phyloP scores from a whole-genome alignment of 2,329 filamentous ascomycete genomes.

The Elsinoe batatas region DNA sequence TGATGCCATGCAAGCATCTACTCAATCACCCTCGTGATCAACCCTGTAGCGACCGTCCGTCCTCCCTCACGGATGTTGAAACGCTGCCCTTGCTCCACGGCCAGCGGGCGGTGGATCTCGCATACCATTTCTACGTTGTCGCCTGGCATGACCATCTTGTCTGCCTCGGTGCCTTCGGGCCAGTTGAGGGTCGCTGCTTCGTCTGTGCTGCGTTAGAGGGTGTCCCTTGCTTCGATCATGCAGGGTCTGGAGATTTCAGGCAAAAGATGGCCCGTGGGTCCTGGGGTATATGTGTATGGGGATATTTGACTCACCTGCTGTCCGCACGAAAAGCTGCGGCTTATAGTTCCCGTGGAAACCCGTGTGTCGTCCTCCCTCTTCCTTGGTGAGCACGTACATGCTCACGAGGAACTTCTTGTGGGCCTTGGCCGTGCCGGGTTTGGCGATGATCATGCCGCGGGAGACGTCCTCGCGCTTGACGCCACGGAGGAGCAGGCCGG shows the following conservation, averaged over 20 bases:
- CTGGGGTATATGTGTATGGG: neutral
- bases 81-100: conserved; percentile 82
- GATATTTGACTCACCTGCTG: conserved; percentile 59
- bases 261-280: neutral
- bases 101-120: conserved; percentile 73
- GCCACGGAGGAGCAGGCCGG: conserved; percentile 89
- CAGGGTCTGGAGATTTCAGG: neutral
- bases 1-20: conserved; percentile 14
- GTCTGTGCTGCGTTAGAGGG: conserved; percentile 31
- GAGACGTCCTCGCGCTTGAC: conserved; percentile 88
- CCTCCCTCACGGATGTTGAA: conserved; percentile 99
- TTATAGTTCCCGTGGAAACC: conserved; percentile 95
- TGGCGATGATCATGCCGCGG: conserved; percentile 88
- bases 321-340: conserved; percentile 92
- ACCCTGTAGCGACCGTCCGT: conserved; percentile 40
- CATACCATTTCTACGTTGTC: conserved; percentile 98
- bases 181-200: conserved; percentile 69
- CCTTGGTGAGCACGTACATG: conserved; percentile 94
- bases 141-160: conserved; percentile 90
- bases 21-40: conserved; percentile 31
- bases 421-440: conserved; percentile 74
- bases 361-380: conserved; percentile 94
- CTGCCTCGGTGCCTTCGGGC: conserved; percentile 72
- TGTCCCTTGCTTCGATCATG: neutral
- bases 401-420: conserved; percentile 89